Evolutionary conservation across 2,329 filamentous ascomycete species (phyloP).

Genomic region (Colletotrichum theobromicola): DNA sequence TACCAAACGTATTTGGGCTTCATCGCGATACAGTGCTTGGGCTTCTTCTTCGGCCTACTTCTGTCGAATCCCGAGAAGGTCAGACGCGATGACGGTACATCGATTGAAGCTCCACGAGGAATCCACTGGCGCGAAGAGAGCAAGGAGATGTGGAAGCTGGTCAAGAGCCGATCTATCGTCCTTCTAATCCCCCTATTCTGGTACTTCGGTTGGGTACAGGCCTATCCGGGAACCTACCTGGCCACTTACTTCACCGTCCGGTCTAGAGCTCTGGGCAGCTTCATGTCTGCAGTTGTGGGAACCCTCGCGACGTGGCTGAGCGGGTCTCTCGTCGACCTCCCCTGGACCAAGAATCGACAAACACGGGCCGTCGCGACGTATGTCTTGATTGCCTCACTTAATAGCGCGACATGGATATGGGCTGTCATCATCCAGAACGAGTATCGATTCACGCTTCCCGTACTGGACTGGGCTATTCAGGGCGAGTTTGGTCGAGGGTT

Average conservation of each 20-base stretch:
- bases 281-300: constrained; percentile 41
- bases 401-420: constrained; percentile 52
- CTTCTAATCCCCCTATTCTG: constrained; percentile 32
- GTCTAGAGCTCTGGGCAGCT: constrained; percentile 39
- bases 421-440: constrained; percentile 51
- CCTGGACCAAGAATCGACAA: constrained; percentile 42
- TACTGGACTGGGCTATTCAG: constrained; percentile 48
- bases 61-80: constrained; percentile 51
- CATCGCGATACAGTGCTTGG: constrained; percentile 52
- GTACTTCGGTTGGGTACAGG: constrained; percentile 38
- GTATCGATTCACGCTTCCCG: constrained; percentile 44
- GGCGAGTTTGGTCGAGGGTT: constrained; percentile 45
- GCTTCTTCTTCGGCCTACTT: constrained; percentile 44
- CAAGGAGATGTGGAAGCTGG: constrained; percentile 38
- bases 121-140: constrained; percentile 28
- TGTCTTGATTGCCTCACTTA: constrained; percentile 43
- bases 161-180: constrained; percentile 34
- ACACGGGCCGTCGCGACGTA: constrained; percentile 44
- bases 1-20: constrained; percentile 48
- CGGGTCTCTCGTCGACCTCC: constrained; percentile 39
- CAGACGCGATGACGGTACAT: constrained; percentile 45
- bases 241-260: constrained; percentile 47
- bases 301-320: constrained; percentile 41
- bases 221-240: constrained; percentile 45
- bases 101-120: constrained; percentile 32